Conservation (phyloP, 257 asterid species). For the Striga asiatica region DNA sequence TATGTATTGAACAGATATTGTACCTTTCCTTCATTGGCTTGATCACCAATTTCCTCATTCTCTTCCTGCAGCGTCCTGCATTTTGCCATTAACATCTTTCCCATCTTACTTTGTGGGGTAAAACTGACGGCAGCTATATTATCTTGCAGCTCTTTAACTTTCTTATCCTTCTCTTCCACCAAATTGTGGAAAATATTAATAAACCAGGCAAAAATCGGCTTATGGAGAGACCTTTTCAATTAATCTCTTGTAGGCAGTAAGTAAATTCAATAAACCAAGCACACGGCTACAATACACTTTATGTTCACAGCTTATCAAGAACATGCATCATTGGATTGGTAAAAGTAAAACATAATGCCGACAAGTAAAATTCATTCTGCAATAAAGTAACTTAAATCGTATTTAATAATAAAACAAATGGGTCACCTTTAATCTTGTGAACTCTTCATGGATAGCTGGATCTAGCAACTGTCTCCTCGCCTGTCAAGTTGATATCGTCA, state of each 20-base stretch:
- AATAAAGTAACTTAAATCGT: not conserved
- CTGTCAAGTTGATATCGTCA: too few species aligned
- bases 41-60: constrained; percentile 93
- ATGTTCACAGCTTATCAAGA: constrained; percentile 3
- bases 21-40: constrained; percentile 99
- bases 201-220: constrained; percentile 11
- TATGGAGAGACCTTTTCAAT: too few species aligned
- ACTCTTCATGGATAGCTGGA: constrained; percentile 97
- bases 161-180: constrained; percentile 97
- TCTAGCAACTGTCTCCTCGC: constrained; percentile 73
- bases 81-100: constrained; percentile 89
- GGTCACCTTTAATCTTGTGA: constrained; percentile 75
- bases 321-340: too few species aligned
- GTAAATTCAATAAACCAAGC: not conserved
- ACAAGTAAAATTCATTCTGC: not conserved
- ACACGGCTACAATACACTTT: not conserved
- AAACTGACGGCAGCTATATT: constrained; percentile 83
- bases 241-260: too few species aligned
- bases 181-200: constrained; percentile 27
- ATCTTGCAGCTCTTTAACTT: constrained; percentile 84
- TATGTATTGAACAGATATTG: not conserved
- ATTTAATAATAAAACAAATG: constrained; percentile 10
- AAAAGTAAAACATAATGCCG: too few species aligned
- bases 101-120: constrained; percentile 96
- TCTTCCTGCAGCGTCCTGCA: constrained; percentile 91